Evolutionary conservation across 495 filamentous ascomycete genomes (phyloP).

Genomic region (Trichocladium antarcticum): DNA sequence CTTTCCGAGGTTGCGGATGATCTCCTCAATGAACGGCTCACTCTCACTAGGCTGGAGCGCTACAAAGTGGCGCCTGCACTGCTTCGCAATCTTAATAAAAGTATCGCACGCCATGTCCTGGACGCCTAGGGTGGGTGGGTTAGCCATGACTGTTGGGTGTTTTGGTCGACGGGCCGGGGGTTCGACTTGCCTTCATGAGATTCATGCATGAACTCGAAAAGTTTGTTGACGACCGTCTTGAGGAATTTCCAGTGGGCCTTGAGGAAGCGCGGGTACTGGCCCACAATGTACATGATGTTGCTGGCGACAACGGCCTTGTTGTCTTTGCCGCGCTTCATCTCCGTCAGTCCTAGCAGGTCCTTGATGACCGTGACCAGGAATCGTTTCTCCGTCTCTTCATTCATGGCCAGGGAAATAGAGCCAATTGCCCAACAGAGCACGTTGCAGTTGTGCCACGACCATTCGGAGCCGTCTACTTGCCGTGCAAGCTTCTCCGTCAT

Average conservation of each 20-base stretch:
- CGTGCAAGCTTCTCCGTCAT: conserved; percentile 96
- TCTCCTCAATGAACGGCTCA: conserved; percentile 97
- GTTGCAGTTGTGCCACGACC: conserved; percentile 99
- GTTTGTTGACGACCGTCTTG: conserved; percentile 98
- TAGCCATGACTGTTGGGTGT: not conserved
- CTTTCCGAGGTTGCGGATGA: conserved; percentile 85
- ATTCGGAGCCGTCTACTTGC: conserved; percentile 89
- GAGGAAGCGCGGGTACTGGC: conserved; percentile 93
- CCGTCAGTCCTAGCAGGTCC: conserved; percentile 91
- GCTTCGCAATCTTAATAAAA: conserved; percentile 99
- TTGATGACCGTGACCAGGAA: conserved; percentile 98
- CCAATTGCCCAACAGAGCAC: conserved; percentile 99
- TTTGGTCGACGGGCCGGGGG: no score
- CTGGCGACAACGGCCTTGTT: conserved; percentile 98
- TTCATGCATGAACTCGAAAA: conserved; percentile 99
- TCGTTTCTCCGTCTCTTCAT: conserved; percentile 96
- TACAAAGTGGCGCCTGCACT: conserved; percentile 95
- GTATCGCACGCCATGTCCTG: conserved; percentile 99
- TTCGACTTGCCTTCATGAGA: conserved; percentile 76
- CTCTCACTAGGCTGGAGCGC: conserved; percentile 86
- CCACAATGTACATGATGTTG: conserved; percentile 99
- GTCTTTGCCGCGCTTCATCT: conserved; percentile 98
- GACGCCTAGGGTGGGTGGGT: conserved; percentile 50
- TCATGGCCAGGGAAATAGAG: conserved; percentile 97
- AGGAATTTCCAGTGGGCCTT: conserved; percentile 99